Evolutionary conservation across 768 basidiomycete genomes (phyloP).

Genomic region (Trametes meyenii): DNA sequence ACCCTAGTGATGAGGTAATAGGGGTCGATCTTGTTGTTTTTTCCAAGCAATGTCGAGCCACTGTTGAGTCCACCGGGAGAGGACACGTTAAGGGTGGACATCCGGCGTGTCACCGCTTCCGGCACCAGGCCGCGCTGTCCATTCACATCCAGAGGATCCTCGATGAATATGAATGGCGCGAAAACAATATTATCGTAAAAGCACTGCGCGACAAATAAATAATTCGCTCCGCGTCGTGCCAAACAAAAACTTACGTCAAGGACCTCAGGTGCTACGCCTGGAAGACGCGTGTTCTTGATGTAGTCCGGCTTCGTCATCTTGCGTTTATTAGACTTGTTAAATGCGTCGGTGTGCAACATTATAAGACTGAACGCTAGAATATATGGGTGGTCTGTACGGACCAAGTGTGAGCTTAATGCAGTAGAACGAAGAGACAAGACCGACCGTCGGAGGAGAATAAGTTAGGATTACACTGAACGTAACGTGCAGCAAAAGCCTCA

Average conservation of each 20-base stretch:
- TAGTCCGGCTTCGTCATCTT: constrained; percentile 98
- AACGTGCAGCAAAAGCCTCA: constrained; percentile 89
- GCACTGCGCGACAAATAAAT: constrained; percentile 53
- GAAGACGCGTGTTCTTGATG: constrained; percentile 86
- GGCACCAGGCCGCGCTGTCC: constrained; percentile 51
- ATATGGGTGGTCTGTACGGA: constrained; percentile 82
- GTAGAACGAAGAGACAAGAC: constrained; percentile 15
- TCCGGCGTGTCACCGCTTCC: constrained; percentile 45
- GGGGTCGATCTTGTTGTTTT: constrained; percentile 78
- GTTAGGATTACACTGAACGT: constrained; percentile 79
- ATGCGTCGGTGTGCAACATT: constrained; percentile 98
- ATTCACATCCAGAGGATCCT: constrained; percentile 79
- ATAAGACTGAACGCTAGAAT: constrained; percentile 96
- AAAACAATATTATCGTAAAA: constrained; percentile 97
- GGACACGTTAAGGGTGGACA: constrained; percentile 41
- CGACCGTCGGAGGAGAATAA: constrained; percentile 79
- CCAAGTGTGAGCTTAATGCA: constrained; percentile 1
- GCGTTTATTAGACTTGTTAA: constrained; percentile 95
- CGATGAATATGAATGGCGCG: constrained; percentile 95
- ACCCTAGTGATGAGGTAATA: constrained; percentile 90
- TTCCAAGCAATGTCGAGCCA: constrained; percentile 48
- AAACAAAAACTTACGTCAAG: constrained; percentile 66
- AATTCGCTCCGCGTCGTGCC: background rate
- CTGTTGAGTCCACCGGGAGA: constrained; percentile 31
- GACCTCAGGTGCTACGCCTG: constrained; percentile 80